phyloP scores from a whole-genome alignment of 371 early-diverging fungal species.

The Mortierella sp. region DNA sequence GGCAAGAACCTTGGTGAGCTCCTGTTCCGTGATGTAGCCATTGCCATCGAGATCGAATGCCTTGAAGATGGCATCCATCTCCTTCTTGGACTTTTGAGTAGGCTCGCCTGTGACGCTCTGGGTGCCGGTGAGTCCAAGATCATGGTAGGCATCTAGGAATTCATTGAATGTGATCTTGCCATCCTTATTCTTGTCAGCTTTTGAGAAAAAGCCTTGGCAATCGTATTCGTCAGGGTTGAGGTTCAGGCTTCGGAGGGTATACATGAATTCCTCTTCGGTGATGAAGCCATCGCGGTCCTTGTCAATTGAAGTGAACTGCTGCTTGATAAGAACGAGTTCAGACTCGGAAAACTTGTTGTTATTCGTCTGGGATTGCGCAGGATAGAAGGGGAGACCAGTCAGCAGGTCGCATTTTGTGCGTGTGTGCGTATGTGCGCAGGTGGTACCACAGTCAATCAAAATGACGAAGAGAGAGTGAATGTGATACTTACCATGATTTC shows the following conservation, averaged over 20 bases:
- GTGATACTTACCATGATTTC: no score
- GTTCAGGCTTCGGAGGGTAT: conserved; percentile 18
- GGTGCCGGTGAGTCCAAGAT: conserved; percentile 8
- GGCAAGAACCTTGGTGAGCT: conserved; percentile 63
- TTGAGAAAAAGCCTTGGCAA: conserved; percentile 14
- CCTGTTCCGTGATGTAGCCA: conserved; percentile 79
- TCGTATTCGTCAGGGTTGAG: conserved; percentile 30
- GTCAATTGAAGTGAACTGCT: conserved; percentile 33
- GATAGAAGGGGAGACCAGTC: no score
- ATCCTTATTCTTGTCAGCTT: conserved; percentile 32
- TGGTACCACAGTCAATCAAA: no score
- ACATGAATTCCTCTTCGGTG: conserved; percentile 26
- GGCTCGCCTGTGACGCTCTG: conserved; percentile 5
- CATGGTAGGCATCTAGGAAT: conserved; percentile 21
- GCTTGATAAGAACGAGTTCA: conserved; percentile 26
- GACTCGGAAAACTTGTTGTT: conserved; percentile 21
- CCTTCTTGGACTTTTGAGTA: conserved; percentile 9
- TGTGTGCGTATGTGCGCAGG: no score
- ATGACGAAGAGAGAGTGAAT: no score
- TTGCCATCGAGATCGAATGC: conserved; percentile 78
- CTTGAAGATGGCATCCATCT: conserved; percentile 27
- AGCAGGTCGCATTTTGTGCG: no score
- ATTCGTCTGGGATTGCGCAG: conserved; percentile 13
- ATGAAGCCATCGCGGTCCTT: conserved; percentile 21
- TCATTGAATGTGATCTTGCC: conserved; percentile 33